Evolutionary conservation across 768 basidiomycete genomes (phyloP), one percentile per base, ranked within the genome.

Genomic region (Hemileccinum impolitum): DNA sequence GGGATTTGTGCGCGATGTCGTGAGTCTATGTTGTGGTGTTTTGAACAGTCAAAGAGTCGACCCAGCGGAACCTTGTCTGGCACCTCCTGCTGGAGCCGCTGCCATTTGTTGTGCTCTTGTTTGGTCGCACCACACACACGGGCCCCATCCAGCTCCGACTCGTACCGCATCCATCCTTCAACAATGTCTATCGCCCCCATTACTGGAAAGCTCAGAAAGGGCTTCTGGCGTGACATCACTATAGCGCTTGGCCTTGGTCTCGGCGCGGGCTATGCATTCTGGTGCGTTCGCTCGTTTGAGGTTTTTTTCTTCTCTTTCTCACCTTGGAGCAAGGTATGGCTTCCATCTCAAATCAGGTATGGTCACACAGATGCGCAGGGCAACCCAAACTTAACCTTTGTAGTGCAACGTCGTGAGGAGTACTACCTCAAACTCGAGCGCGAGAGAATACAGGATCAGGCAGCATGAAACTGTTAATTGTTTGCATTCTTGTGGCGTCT

Each of bases 161-260:
- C 53, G 47, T 43, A 65, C 65, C 64, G 60, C 58, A 61, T 48
- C 56, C 56, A 23, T 50, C 56, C 55, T n/a, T 36, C 43, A 49
- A 68, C 57, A 51, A 92, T 92, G 89, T 69, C 89, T 63, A 87
- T 95, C 67, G 85, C 90, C 53, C 92, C 93, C 59, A 93, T 95
- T 70, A 88, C 88, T 44, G 93, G 93, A 68, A 92, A 82, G 74
- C 87, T 94, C 73, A 88, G 93, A 75, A 95, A 94, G 73, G 78
- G 84, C 61, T 82, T 94, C 71, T 90, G 90, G 82, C 81, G 91
- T 54, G 94, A 96, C 66, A 59, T 95, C 54, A 75, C 81, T 40
- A 75, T 80, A 60, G 79, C 81, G 34, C 65, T 94, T 38, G 92
- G 89, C 58, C 79, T 95, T 44, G 93, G 92, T 23, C 56, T 85